A percentile compares a stretch with the other conserved stretches of the same genome.
Evolutionary conservation across 345 rosid species (phyloP).

Genomic region (Pugionium cornutum): DNA sequence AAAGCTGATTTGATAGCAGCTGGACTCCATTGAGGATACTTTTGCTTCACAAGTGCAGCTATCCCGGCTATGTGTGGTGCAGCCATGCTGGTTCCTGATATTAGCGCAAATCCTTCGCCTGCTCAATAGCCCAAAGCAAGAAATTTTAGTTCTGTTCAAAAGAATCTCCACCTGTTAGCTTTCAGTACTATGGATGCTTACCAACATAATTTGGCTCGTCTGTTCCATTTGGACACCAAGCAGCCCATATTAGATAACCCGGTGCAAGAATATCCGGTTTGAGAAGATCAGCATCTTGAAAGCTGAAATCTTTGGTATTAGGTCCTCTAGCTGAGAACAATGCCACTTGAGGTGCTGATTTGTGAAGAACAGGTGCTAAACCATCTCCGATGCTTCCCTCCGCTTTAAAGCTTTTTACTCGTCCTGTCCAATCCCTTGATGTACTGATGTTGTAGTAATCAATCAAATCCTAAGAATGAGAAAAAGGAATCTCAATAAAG

Average conservation of each 20-base stretch:
- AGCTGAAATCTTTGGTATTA: slow-evolving; percentile 87
- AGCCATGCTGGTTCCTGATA: slow-evolving; percentile 99
- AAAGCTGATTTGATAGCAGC: slow-evolving; percentile 95
- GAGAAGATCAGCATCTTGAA: slow-evolving; percentile 97
- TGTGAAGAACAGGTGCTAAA: slow-evolving; percentile 81
- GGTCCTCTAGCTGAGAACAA: slow-evolving; percentile 99
- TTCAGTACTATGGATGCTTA: slow-evolving; percentile 39
- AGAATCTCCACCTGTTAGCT: slow-evolving; percentile 13
- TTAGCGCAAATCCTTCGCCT: slow-evolving; percentile 97
- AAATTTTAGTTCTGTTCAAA: slow-evolving; percentile 1
- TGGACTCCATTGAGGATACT: slow-evolving; percentile 94
- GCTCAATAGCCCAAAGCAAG: slow-evolving; percentile 35
- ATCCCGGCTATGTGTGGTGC: slow-evolving; percentile 99
- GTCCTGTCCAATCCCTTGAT: slow-evolving; percentile 93
- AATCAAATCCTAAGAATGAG: slow-evolving; percentile 69
- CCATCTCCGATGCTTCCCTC: slow-evolving; percentile 92
- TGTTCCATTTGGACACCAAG: slow-evolving; percentile 98
- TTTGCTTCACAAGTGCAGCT: slow-evolving; percentile 97
- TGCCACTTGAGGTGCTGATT: slow-evolving; percentile 99
- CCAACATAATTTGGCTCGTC: slow-evolving; percentile 89
- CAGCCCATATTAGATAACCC: slow-evolving; percentile 98
- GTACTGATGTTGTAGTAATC: slow-evolving; percentile 89
- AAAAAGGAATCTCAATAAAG: background rate
- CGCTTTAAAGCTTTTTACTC: slow-evolving; percentile 87
- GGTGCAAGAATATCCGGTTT: slow-evolving; percentile 99